These are phyloP conservation scores for Xylariales sp. DNA, from an alignment of 2,329 filamentous ascomycete species.

Conservation along the genomic window DNA sequence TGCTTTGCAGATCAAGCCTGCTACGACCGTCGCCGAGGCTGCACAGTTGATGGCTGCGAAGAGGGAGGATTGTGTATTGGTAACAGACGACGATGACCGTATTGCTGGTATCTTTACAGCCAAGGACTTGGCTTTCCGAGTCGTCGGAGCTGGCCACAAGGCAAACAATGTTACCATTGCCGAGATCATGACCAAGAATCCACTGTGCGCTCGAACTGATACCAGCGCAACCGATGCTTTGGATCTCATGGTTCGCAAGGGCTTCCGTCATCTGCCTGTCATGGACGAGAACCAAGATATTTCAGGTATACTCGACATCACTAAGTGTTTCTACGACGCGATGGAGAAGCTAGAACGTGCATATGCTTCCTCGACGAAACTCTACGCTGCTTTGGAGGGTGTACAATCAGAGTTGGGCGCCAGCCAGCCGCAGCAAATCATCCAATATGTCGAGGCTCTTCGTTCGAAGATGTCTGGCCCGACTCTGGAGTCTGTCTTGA, in stretches of 20 bases:
- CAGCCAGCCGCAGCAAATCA: conserved; percentile 96
- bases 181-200: conserved; percentile 99
- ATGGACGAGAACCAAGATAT: conserved; percentile 99
- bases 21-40: conserved; percentile 88
- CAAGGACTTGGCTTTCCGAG: conserved; percentile 95
- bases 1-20: conserved; percentile 95
- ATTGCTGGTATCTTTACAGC: conserved; percentile 99
- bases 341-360: conserved; percentile 99
- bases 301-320: conserved; percentile 95
- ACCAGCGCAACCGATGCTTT: conserved; percentile 96
- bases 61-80: conserved; percentile 93
- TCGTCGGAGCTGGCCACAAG: conserved; percentile 87
- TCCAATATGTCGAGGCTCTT: conserved; percentile 96
- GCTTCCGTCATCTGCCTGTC: conserved; percentile 93
- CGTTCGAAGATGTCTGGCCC: conserved; percentile 96
- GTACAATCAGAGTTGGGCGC: conserved; percentile 95
- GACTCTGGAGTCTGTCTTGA: conserved; percentile 89
- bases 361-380: conserved; percentile 94
- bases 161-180: conserved; percentile 87
- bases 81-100: conserved; percentile 95
- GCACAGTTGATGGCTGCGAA: conserved; percentile 99
- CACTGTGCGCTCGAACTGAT: conserved; percentile 92
- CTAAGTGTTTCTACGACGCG: conserved; percentile 99
- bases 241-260: conserved; percentile 97
- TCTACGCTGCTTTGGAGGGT: conserved; percentile 95